Conservation (phyloP, 1,284 basidiomycete genomes). For the Ganoderma multipileum region DNA sequence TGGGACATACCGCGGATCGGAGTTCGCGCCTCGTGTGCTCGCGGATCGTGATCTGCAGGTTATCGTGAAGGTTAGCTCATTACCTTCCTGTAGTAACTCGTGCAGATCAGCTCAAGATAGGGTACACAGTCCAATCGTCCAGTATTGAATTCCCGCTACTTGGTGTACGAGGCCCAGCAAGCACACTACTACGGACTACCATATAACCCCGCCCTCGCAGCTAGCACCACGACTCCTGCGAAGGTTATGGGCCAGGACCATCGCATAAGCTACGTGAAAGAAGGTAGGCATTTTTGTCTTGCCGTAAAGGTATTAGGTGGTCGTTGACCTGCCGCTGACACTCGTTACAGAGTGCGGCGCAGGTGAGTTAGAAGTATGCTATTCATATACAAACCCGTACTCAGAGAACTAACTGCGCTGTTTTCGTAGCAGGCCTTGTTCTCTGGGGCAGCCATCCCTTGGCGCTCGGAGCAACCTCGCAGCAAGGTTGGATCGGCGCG, state of each 20-base stretch:
- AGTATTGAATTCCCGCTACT: slow-evolving; percentile 78
- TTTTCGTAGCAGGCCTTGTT: slow-evolving; percentile 53
- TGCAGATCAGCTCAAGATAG: neutral
- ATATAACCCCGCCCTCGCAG: slow-evolving; percentile 65
- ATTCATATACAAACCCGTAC: neutral
- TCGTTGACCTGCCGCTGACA: neutral
- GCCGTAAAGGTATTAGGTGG: neutral
- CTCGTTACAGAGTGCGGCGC: slow-evolving; percentile 51
- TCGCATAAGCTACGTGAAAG: slow-evolving; percentile 77
- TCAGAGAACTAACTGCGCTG: neutral
- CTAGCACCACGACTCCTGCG: slow-evolving; percentile 84
- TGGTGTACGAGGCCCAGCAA: slow-evolving; percentile 88
- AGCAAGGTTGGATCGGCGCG: slow-evolving; percentile 77
- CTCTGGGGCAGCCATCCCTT: slow-evolving; percentile 84
- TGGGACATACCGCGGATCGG: slow-evolving; percentile 85
- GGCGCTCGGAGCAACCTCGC: slow-evolving; percentile 72
- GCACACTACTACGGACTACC: slow-evolving; percentile 80
- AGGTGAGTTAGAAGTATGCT: slow-evolving; percentile 39
- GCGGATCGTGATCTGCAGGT: slow-evolving; percentile 78
- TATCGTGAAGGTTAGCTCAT: slow-evolving; percentile 73
- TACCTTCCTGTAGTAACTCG: neutral
- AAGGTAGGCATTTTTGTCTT: slow-evolving; percentile 46
- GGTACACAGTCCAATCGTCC: slow-evolving; percentile 70
- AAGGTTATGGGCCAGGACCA: slow-evolving; percentile 81
- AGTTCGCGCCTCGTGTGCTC: slow-evolving; percentile 85